Base-by-base conservation (phyloP, 345 rosid genomes). In the Brassica juncea region DNA sequence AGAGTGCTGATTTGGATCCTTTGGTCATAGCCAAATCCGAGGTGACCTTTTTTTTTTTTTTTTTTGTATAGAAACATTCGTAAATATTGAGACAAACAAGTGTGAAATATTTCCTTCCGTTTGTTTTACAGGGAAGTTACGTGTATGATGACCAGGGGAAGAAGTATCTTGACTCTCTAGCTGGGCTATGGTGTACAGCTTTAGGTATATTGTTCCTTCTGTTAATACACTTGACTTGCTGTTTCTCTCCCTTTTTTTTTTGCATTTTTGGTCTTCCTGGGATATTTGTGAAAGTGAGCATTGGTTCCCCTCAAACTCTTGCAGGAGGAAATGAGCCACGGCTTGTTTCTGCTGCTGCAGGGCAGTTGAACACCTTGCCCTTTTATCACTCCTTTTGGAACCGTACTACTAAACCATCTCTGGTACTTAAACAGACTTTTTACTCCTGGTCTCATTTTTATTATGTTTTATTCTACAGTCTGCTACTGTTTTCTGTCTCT, bases 341-440 rank as follows among this genome's bases (percentile, higher is more conserved):
- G 52, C 98, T 95, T 83, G 91, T 95, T 77, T 87, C 88, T 61
- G 98, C 99, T 74, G 98, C 99, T 42, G 70, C 82, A 71, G 62
- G 67, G 54, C 99, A 95, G 78, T 73, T 95, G 86, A 89, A 88
- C 25, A 87, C 79, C 70, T 86, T 93, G 82, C 97, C 99, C 2
- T 95, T 95, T 83, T 95, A 95, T 80, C 99, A 95, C 78, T 95
- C 98, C 14, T 95, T 95, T 81, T 91, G 98, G 98, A 95, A 95
- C 82, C 94, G 94, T 72, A 93, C 98, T 16, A 95, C 98, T 68
- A 90, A 87, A 73, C 99, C 99, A 25, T 91, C 99, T 74, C 73
- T 95, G 97, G 98, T 95, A 89, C 55, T 75, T 10, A 30, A 14
- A 15, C 25, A 4, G 14, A 42, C 10, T 0, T 28, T 67, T 68